A percentile compares a stretch with the other conserved stretches of the same genome.
phyloP scores from a whole-genome alignment of 306 rosid genomes.

The Cyamopsis tetragonoloba region DNA sequence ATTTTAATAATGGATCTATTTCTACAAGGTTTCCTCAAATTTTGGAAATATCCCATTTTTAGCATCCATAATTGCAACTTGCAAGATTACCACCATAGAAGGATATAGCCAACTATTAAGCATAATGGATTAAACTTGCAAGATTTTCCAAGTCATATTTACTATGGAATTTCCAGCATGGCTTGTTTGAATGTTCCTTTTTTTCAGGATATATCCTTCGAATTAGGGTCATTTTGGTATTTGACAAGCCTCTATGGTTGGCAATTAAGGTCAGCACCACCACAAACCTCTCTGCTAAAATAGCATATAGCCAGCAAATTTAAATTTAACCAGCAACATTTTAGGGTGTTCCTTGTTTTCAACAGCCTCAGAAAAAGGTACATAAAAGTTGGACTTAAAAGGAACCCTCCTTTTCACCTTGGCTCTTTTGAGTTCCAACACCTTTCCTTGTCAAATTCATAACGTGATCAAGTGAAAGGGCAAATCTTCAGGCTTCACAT shows the following conservation, averaged over 20 bases:
- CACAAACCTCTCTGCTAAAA: constrained; percentile 31
- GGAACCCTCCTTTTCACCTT: constrained; percentile 28
- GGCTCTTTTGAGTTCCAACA: constrained; percentile 33
- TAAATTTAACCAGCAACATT: constrained; percentile 34
- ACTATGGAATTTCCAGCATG: constrained; percentile 14
- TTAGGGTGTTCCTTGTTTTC: constrained; percentile 31
- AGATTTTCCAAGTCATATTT: not conserved
- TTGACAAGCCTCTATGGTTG: constrained; percentile 27
- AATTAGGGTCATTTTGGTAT: constrained; percentile 3
- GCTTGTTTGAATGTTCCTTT: not conserved
- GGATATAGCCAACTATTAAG: not conserved
- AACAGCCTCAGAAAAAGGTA: constrained; percentile 2
- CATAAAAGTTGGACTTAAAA: constrained; percentile 28
- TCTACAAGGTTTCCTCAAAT: not conserved
- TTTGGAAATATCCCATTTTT: not conserved
- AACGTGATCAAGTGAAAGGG: constrained; percentile 10
- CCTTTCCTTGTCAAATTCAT: constrained; percentile 7
- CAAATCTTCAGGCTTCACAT: constrained; percentile 1
- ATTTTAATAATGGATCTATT: not conserved
- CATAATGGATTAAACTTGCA: too few species aligned
- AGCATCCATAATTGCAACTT: too few species aligned
- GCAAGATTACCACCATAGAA: too few species aligned
- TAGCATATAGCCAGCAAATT: constrained; percentile 14
- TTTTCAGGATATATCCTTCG: not conserved
- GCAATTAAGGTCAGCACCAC: constrained; percentile 19